Conservation (phyloP, 23 red algal species). For the Porphyridium purpureum region DNA sequence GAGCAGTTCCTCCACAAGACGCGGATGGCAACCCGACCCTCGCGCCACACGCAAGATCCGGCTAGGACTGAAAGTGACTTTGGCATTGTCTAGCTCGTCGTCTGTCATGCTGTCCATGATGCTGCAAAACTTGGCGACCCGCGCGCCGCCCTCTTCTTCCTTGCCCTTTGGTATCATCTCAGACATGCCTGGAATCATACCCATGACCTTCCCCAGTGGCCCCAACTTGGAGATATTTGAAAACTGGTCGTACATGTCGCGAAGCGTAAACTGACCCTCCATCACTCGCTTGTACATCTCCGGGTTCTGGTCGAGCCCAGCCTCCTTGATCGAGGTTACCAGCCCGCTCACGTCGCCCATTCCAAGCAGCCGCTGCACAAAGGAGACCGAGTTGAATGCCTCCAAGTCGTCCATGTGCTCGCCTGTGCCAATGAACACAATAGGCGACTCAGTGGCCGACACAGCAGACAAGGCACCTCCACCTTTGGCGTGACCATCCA, state of each 20-base stretch:
- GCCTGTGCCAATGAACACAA: conserved; percentile 92
- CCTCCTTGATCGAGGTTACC: conserved; percentile 83
- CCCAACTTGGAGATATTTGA: conserved; percentile 59
- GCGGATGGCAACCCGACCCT: conserved; percentile 50
- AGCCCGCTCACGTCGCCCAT: conserved; percentile 89
- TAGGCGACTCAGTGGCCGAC: conserved; percentile 63
- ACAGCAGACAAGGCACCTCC: conserved; percentile 91
- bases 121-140: conserved; percentile 53
- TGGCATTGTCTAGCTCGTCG: conserved; percentile 80
- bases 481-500: conserved; percentile 91
- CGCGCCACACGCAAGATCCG: conserved; percentile 64
- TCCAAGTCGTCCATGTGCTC: conserved; percentile 98
- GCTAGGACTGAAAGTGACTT: conserved; percentile 43
- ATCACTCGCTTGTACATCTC: conserved; percentile 78
- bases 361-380: conserved; percentile 84
- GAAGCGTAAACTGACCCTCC: conserved; percentile 77
- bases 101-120: conserved; percentile 96
- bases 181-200: conserved; percentile 90
- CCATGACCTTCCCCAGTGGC: conserved; percentile 89
- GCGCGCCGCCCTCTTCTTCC: conserved; percentile 55
- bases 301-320: conserved; percentile 68
- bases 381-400: conserved; percentile 56
- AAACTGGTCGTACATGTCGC: conserved; percentile 90
- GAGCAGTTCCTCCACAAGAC: conserved; percentile 80
- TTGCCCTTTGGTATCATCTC: conserved; percentile 75